Evolutionary conservation across 192 early-diverging fungal species (phyloP), one percentile per base, ranked within the genome.

Genomic region (Gryganskiella cystojenkinii): DNA sequence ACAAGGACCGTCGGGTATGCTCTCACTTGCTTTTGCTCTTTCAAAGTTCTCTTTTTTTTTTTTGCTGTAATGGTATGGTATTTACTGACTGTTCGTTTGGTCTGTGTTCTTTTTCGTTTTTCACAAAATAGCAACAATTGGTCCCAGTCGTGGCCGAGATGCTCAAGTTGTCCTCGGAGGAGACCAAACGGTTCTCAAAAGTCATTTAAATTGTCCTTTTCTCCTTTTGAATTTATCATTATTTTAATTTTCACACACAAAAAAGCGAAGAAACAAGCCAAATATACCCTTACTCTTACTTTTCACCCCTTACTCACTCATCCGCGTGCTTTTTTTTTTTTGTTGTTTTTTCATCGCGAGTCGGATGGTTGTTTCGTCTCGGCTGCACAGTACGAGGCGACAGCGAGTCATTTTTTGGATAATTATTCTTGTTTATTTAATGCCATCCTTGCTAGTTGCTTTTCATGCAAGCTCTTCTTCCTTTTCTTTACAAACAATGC

Each of bases 61-160:
- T 35, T 17, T 6, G 19, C 9, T 56, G 15, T 8, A 34, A 33
- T 35, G 30, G 13, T 5, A 8, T 2, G 15, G 9, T 52, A 25
- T 6, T 52, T 25, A 25, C 25, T 22, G 4, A 22, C 68, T 19
- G 35, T 3, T 57, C 55, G 24, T 22, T 37, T 10, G 11, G 33
- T 52, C 42, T 66, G 19, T 47, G 31, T 50, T 50, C 37, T 2
- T 42, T 33, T 30, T 20, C 45, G 40, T 64, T 40, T 42, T 49
- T 13, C 52, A 50, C 19, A 19, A 50, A 33, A 25, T 66, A 84
- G 81, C 71, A 72, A 57, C 91, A 91, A 81, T 64, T 94, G 71
- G 73, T 94, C 24, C 88, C 86, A 11, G 92, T 91, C 1, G 54
- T 94, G n/a, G 83, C 83, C 4, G 89, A 90, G 85, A 81, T 94